Base-by-base conservation (phyloP, 1,284 basidiomycete genomes). In the Apiotrichum gracile region DNA sequence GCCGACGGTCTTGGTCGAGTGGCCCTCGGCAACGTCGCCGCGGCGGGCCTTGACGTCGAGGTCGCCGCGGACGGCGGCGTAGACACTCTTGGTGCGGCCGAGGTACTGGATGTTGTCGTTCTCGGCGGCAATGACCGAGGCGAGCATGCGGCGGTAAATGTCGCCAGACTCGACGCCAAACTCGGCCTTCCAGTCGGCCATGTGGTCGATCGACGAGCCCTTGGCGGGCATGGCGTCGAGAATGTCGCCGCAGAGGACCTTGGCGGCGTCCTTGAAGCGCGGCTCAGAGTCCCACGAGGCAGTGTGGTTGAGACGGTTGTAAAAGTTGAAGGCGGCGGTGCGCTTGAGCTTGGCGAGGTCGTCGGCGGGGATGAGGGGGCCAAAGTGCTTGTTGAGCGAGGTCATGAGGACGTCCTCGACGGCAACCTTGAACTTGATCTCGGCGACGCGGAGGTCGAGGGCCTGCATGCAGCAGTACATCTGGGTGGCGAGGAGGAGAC, bases 401-500 rank as follows among this genome's bases (percentile, higher is more conserved):
- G 43, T 16, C 38, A 31, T 37, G 39, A 58, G 53, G n/a, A 55
- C 47, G 38, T 52, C 53, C 24, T 29, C 40, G 39, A 52, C 47
- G 39, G 40, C 47, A 3, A n/a, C 44, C 50, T 54, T 48, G 53
- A 58, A 58, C 47, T 49, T 47, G 43, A 50, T 34, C 34, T 52
- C 53, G 40, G 48, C 48, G 39, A 54, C 43, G 47, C 57, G 57
- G 22, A 58, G 57, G 57, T 58, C 57, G 29, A 58, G 41, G 12
- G 57, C 57, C 57, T 58, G 57, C 27, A 46, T 31, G 19, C 47
- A 43, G 38, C 57, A 54, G 57, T 58, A 58, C 33, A 58, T 42
- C 57, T 58, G 57, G 39, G 57, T 55, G 22, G 47, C 22, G 43
- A 58, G 57, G 31, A 58, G 57, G 34, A 58, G 57, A 5, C 25